These are phyloP conservation scores for Colletotrichum spinosum DNA, from an alignment of 2,329 filamentous ascomycete genomes.

Conservation along the genomic window DNA sequence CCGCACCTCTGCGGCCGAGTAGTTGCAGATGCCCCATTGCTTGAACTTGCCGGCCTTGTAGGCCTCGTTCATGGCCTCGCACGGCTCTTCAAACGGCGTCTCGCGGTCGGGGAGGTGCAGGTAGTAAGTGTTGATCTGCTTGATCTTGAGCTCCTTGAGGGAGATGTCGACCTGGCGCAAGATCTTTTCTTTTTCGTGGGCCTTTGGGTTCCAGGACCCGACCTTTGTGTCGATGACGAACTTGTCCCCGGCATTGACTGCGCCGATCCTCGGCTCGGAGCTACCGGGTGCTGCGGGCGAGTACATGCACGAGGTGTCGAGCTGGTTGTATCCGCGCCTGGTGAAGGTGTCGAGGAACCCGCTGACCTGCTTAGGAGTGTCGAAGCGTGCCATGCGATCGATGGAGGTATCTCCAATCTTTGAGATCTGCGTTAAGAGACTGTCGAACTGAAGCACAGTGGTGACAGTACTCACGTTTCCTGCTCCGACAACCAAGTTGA, in stretches of 20 bases:
- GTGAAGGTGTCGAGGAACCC: constrained; percentile 40
- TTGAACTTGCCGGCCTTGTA: constrained; percentile 56
- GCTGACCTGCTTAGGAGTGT: constrained; percentile 42
- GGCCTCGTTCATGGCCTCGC: constrained; percentile 54
- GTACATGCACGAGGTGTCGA: constrained; percentile 51
- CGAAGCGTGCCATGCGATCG: constrained; percentile 29
- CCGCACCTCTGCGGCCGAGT: constrained; percentile 56
- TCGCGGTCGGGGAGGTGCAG: constrained; percentile 59
- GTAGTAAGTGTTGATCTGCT: constrained; percentile 49
- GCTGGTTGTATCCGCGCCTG: constrained; percentile 42
- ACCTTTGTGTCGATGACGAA: constrained; percentile 53
- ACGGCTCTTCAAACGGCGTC: constrained; percentile 54
- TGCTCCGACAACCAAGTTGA: too few species aligned
- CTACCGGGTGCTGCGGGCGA: constrained; percentile 40
- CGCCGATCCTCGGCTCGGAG: constrained; percentile 47
- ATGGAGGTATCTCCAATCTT: constrained; percentile 35
- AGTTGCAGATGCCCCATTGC: constrained; percentile 60
- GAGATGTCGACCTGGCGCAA: constrained; percentile 46
- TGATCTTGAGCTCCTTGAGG: constrained; percentile 43
- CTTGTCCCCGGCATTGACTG: constrained; percentile 41
- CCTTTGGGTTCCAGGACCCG: constrained; percentile 39
- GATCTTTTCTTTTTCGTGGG: constrained; percentile 45
- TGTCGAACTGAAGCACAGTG: too few species aligned
- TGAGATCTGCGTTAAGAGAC: too few species aligned
- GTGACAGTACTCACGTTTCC: too few species aligned